Evolutionary conservation across 2,329 filamentous ascomycete genomes (phyloP).

Genomic region (Diplodia mutila): DNA sequence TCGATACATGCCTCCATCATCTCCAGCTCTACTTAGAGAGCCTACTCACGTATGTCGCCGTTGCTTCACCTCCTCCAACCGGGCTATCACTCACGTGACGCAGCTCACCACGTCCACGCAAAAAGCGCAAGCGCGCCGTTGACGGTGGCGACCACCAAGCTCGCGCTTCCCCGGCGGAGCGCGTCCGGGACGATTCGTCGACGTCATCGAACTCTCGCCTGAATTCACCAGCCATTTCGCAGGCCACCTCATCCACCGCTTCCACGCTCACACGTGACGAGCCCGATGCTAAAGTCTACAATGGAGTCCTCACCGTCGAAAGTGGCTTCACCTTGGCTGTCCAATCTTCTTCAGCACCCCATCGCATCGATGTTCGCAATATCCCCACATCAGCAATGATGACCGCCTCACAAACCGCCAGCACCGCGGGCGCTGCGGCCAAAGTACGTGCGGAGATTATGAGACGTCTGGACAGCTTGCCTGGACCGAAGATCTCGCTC

Average conservation of each 20-base stretch:
- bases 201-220: not conserved
- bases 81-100: constrained; percentile 17
- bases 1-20: constrained; percentile 43
- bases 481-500: constrained; percentile 57
- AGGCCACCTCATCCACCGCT: not conserved
- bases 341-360: constrained; percentile 28
- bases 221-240: not conserved
- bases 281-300: constrained; percentile 41
- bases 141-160: constrained; percentile 26
- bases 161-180: constrained; percentile 19
- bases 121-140: constrained; percentile 37
- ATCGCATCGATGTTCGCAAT: constrained; percentile 36
- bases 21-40: constrained; percentile 50
- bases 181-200: not conserved
- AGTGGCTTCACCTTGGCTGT: constrained; percentile 39
- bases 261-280: not conserved
- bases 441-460: constrained; percentile 47
- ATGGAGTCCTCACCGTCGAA: constrained; percentile 44
- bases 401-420: constrained; percentile 33
- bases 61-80: not conserved
- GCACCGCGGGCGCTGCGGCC: constrained; percentile 38
- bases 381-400: constrained; percentile 46
- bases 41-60: constrained; percentile 25
- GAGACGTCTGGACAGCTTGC: constrained; percentile 34
- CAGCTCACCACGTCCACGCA: not conserved